Evolutionary conservation across 2,329 filamentous ascomycete genomes (phyloP).

Genomic region (Nemania sp.): DNA sequence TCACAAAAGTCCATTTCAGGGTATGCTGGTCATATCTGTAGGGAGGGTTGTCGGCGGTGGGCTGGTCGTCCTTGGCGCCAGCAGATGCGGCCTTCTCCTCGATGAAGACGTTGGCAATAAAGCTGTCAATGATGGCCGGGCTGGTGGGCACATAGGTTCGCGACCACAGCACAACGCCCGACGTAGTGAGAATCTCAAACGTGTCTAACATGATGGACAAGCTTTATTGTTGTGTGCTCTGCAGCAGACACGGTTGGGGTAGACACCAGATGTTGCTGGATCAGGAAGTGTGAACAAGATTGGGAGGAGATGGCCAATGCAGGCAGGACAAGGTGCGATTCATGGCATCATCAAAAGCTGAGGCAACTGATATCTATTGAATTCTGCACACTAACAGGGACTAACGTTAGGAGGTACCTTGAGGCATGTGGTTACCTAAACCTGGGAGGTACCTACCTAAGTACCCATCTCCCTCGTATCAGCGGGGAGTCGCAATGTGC

Average conservation of each 20-base stretch:
- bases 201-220: constrained; percentile 77
- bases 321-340: too few relatives aligned
- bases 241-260: neutral
- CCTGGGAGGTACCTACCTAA: too few relatives aligned
- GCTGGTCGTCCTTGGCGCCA: constrained; percentile 61
- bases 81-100: constrained; percentile 79
- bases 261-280: neutral
- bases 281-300: constrained; percentile 11
- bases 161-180: constrained; percentile 96
- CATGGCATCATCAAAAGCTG: too few relatives aligned
- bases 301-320: constrained; percentile 15
- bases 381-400: too few relatives aligned
- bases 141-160: constrained; percentile 80
- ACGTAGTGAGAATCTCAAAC: constrained; percentile 95
- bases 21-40: constrained; percentile 95
- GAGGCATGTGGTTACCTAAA: too few relatives aligned
- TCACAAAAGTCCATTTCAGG: constrained; percentile 88
- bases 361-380: too few relatives aligned
- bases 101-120: constrained; percentile 97
- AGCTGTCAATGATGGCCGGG: constrained; percentile 84
- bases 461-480: too few relatives aligned
- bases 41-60: constrained; percentile 67
- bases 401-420: too few relatives aligned
- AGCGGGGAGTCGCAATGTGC: too few relatives aligned
- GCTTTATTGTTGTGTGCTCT: neutral